Evolutionary conservation across 805 yeast species (phyloP).

Genomic region (Kodamaea laetipori): DNA sequence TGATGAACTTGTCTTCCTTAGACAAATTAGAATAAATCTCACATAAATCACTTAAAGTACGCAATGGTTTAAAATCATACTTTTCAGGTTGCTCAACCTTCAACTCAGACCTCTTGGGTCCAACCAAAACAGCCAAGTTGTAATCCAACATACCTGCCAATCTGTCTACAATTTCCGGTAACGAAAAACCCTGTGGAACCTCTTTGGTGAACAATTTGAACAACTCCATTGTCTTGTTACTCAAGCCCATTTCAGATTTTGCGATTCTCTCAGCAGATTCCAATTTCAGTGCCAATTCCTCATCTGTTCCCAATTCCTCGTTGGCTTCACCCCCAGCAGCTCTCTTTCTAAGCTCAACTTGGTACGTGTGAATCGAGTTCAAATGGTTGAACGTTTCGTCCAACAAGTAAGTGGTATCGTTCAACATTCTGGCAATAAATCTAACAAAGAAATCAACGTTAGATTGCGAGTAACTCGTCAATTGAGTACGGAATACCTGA

Average conservation of each 20-base stretch:
- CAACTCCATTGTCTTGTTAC: constrained; percentile 78
- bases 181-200: constrained; percentile 82
- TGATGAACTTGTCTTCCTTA: constrained; percentile 61
- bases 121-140: constrained; percentile 88
- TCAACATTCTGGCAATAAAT: constrained; percentile 91
- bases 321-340: constrained; percentile 29
- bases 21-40: constrained; percentile 77
- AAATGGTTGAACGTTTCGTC: constrained; percentile 88
- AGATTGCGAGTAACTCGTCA: constrained; percentile 63
- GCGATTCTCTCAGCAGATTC: constrained; percentile 73
- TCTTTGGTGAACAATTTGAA: constrained; percentile 82
- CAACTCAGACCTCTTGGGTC: constrained; percentile 88
- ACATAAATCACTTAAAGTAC: constrained; percentile 65
- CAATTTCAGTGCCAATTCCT: constrained; percentile 61
- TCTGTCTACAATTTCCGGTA: constrained; percentile 89
- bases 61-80: constrained; percentile 80
- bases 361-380: constrained; percentile 73
- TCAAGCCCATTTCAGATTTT: constrained; percentile 75
- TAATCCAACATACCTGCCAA: constrained; percentile 95
- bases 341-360: constrained; percentile 61
- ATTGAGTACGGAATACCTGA: constrained; percentile 65
- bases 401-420: constrained; percentile 87
- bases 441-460: constrained; percentile 85
- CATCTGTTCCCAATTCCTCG: constrained; percentile 53
- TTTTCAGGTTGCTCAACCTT: constrained; percentile 83